These are phyloP conservation scores for Podospora appendiculata DNA, from an alignment of 495 filamentous ascomycete species.

Conservation along the genomic window DNA sequence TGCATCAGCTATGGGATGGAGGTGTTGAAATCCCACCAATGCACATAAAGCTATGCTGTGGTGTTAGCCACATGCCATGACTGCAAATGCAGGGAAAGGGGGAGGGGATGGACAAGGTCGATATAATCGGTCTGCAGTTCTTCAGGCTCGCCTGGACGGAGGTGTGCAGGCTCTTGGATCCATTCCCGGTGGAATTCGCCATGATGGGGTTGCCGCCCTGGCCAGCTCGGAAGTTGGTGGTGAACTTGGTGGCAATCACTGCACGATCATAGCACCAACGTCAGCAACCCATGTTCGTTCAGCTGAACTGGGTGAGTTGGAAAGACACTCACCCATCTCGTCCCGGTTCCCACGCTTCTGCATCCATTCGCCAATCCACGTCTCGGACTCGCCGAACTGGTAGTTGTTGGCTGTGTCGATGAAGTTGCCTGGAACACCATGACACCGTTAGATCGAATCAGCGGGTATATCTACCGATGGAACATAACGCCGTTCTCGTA, in stretches of 20 bases:
- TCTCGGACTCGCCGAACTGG: conserved; percentile 58
- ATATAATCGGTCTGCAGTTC: conserved; percentile 61
- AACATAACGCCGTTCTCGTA: conserved; percentile 38
- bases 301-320: neutral
- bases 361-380: conserved; percentile 76
- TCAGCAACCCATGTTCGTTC: neutral
- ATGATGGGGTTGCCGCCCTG: conserved; percentile 34
- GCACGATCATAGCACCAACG: neutral
- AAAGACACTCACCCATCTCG: conserved; percentile 24
- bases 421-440: conserved; percentile 52
- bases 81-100: neutral
- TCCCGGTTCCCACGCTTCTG: conserved; percentile 31
- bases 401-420: conserved; percentile 71
- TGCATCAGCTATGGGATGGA: conserved; percentile 66
- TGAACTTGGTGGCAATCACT: conserved; percentile 69
- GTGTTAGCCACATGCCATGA: neutral
- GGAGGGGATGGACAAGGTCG: conserved; percentile 39
- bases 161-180: conserved; percentile 48
- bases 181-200: conserved; percentile 52
- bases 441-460: no score
- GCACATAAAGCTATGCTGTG: conserved; percentile 39
- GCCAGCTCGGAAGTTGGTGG: conserved; percentile 33
- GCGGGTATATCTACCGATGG: no score
- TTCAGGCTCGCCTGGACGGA: conserved; percentile 47
- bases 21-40: conserved; percentile 58